Evolutionary conservation across 2,329 filamentous ascomycete genomes (phyloP).

Genomic region (Chaetomiaceae sp.): DNA sequence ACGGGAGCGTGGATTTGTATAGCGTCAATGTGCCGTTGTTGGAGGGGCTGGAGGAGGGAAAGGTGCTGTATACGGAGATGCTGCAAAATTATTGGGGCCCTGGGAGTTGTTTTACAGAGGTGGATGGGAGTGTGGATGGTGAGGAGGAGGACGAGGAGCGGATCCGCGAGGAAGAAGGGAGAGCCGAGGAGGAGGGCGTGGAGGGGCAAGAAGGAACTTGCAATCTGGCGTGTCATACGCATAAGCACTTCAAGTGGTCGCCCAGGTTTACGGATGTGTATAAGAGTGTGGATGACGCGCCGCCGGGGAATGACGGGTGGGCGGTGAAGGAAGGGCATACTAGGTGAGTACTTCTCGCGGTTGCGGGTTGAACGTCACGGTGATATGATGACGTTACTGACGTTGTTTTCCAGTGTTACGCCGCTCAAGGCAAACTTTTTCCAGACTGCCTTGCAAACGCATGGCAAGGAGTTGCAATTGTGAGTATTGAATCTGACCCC

Average conservation of each 20-base stretch:
- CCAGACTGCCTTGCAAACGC: conserved; percentile 60
- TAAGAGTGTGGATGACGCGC: conserved; percentile 73
- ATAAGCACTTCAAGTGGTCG: conserved; percentile 94
- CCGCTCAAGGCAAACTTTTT: conserved; percentile 91
- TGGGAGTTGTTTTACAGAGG: conserved; percentile 82
- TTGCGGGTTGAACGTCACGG: neutral
- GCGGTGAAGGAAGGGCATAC: conserved; percentile 82
- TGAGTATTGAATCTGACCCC: conserved; percentile 52
- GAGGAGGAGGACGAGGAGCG: conserved; percentile 67
- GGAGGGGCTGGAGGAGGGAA: conserved; percentile 64
- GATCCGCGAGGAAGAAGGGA: conserved; percentile 62
- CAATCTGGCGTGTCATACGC: conserved; percentile 50
- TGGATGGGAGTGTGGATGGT: conserved; percentile 62
- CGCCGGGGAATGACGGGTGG: conserved; percentile 88
- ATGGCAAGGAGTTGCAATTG: conserved; percentile 72
- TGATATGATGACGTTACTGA: neutral
- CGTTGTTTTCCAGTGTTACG: conserved; percentile 62
- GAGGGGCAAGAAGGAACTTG: conserved; percentile 31
- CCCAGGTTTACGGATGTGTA: conserved; percentile 84
- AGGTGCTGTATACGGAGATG: conserved; percentile 79
- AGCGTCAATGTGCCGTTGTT: conserved; percentile 85
- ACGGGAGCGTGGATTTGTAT: conserved; percentile 73
- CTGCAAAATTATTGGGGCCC: conserved; percentile 85
- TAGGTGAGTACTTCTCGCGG: conserved; percentile 51
- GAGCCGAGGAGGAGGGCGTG: conserved; percentile 31